Evolutionary conservation across 352 stramenopile genomes (phyloP), one percentile per base, ranked within the genome.

Genomic region (Salisapilia sapeloensis): DNA sequence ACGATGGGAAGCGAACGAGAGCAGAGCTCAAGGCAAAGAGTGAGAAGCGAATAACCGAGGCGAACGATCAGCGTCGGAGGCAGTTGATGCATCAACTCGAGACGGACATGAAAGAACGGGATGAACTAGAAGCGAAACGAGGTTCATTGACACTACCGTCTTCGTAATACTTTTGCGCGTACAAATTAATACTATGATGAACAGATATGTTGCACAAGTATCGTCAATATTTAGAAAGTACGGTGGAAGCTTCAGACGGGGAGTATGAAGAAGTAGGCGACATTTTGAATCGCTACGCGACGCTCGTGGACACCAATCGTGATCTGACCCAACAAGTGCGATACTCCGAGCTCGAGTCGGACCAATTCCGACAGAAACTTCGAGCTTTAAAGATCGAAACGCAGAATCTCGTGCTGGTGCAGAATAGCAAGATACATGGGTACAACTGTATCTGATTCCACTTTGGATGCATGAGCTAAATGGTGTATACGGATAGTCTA

Each of bases 21-120:
- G 84, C 81, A 6, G 81, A 96, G 44, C 44, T 85, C 6, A 94
- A 94, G 44, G 57, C 53, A 24, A 96, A 93, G 49, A 76, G 64
- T 2, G 81, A 94, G 41, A 56, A 77, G 31, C 59, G 75, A 14
- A 46, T 70, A 20, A 46, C 56, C 17, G 71, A 91, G 38, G 48
- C 71, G 11, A 90, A 89, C 40, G 75, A 91, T 23, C 36, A 61
- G 30, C 70, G 84, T 17, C 79, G 83, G 32, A 70, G 67, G n/a
- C 66, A 85, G 37, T 46, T 85, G 4, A 45, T 64, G 24, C 35
- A 48, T 33, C 69, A 85, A 38, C 48, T 82, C 6, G 69, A 89
- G 24, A 84, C 83, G 35, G 69, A 84, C 21, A 33, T 66, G 8
- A 51, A 53, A 13, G 66, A 81, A 15, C 60, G 60, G 10, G 65